Evolutionary conservation across 1,284 basidiomycete species (phyloP), one percentile per base, ranked within the genome.

Genomic region (Malassezia globosa): DNA sequence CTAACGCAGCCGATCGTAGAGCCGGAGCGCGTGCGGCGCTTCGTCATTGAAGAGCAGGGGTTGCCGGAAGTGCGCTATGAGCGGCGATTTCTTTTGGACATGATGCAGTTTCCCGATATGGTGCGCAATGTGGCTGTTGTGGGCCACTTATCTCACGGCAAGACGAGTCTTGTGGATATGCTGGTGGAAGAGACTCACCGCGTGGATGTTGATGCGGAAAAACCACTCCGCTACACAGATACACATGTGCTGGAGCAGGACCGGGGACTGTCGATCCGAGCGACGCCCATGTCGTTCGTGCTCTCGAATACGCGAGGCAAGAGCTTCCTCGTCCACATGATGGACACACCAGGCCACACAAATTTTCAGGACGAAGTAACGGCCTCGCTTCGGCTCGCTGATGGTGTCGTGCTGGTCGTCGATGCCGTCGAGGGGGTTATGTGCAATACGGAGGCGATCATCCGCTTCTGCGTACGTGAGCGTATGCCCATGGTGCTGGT

Each of bases 301-400:
- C 77, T 96, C 8, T 80, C 81, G 14, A 85, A 81, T n/a, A 89
- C 88, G 5, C 76, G 79, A 31, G 87, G 87, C 53, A 97, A 97
- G 76, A 94, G 87, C 2, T 84, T 90, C 73, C 78, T 97, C 6
- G 72, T 96, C 55, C 92, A 99, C 74, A 73, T 96, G 34, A 82
- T 97, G 66, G 94, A 99, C 74, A 97, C 94, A 0, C 94, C 94
- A 1, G 94, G 94, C 22, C 94, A 99, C 69, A 85, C 90, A 55
- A 97, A 97, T 75, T 97, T 99, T 72, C 54, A 60, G 45, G 94
- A 97, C 69, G 94, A 99, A 74, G 88, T 92, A 11, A 89, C 89
- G 5, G 82, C 83, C 16, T 79, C 85, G 3, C 81, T 89, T 49
- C 80, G 92, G 29, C 75, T 96, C 21, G 84, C 81, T n/a, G 94